These are phyloP conservation scores for Calcarisporium arbuscula DNA, from an alignment of 2,329 filamentous ascomycete species.

Conservation along the genomic window DNA sequence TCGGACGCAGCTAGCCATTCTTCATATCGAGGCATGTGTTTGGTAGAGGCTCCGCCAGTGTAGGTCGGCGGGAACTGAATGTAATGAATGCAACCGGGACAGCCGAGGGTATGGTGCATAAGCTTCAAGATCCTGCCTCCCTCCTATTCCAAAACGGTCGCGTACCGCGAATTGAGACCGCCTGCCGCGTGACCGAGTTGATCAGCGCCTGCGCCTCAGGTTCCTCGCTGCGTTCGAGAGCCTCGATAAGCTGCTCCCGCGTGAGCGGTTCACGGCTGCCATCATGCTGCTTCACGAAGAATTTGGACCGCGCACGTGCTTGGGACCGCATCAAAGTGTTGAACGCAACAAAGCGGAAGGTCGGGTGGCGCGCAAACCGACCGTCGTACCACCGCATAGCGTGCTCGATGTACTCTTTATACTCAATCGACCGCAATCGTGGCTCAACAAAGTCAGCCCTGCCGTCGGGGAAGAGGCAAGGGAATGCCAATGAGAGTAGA, in stretches of 20 bases:
- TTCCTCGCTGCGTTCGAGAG: conserved; percentile 4
- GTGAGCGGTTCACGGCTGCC: neutral
- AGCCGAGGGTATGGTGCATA: conserved; percentile 4
- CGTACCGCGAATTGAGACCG: conserved; percentile 1
- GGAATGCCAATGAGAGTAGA: conserved; percentile 9
- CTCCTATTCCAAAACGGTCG: neutral
- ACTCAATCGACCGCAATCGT: conserved; percentile 1
- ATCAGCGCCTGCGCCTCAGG: conserved; percentile 4
- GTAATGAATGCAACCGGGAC: conserved; percentile 2
- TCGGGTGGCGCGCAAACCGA: conserved; percentile 3
- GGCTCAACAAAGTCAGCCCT: conserved; percentile 7
- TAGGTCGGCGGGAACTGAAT: too few relatives aligned
- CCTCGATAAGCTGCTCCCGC: conserved; percentile 5
- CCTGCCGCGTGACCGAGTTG: conserved; percentile 3
- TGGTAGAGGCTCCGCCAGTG: conserved; percentile 5
- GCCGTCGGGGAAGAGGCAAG: conserved; percentile 4
- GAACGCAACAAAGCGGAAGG: conserved; percentile 5
- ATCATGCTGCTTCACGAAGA: conserved; percentile 6
- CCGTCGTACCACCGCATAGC: conserved; percentile 5
- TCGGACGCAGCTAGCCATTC: conserved; percentile 4
- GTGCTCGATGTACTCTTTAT: conserved; percentile 4
- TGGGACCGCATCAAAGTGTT: conserved; percentile 6
- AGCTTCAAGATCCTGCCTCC: conserved; percentile 2
- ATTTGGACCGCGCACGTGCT: conserved; percentile 1
- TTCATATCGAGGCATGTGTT: conserved; percentile 5